Conservation (phyloP, 495 filamentous ascomycete genomes). For the Trypethelium eluteriae region DNA sequence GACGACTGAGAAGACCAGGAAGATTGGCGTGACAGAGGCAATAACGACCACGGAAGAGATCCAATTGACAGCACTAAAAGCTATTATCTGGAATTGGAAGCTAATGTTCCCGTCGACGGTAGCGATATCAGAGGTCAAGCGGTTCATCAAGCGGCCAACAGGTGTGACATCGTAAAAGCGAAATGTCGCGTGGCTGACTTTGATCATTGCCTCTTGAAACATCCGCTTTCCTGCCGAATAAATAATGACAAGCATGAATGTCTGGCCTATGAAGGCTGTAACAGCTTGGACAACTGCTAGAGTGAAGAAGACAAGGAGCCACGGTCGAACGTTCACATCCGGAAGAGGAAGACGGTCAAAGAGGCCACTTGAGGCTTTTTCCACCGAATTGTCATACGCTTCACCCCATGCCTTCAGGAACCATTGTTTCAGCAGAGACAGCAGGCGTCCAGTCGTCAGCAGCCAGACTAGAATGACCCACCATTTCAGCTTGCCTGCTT, state of each 20-base stretch:
- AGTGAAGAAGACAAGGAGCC: slow-evolving; percentile 59
- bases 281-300: slow-evolving; percentile 54
- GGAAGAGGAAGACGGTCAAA: slow-evolving; percentile 58
- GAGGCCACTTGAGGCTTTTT: slow-evolving; percentile 30
- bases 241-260: slow-evolving; percentile 59
- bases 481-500: slow-evolving; percentile 63
- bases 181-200: slow-evolving; percentile 70
- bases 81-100: slow-evolving; percentile 56
- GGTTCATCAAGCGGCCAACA: slow-evolving; percentile 77
- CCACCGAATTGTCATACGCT: slow-evolving; percentile 47
- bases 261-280: slow-evolving; percentile 46
- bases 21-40: slow-evolving; percentile 61
- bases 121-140: slow-evolving; percentile 75
- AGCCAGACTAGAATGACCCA: slow-evolving; percentile 56
- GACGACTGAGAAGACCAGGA: slow-evolving; percentile 59
- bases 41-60: slow-evolving; percentile 64
- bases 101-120: slow-evolving; percentile 74
- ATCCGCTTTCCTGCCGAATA: slow-evolving; percentile 66
- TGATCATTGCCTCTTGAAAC: slow-evolving; percentile 59
- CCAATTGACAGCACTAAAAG: slow-evolving; percentile 60
- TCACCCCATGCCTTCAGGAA: slow-evolving; percentile 83
- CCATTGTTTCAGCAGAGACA: slow-evolving; percentile 59
- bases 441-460: slow-evolving; percentile 52
- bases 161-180: slow-evolving; percentile 83
- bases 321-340: slow-evolving; percentile 58